phyloP scores from a whole-genome alignment of 1,284 basidiomycete species.

The Trametes polyzona region DNA sequence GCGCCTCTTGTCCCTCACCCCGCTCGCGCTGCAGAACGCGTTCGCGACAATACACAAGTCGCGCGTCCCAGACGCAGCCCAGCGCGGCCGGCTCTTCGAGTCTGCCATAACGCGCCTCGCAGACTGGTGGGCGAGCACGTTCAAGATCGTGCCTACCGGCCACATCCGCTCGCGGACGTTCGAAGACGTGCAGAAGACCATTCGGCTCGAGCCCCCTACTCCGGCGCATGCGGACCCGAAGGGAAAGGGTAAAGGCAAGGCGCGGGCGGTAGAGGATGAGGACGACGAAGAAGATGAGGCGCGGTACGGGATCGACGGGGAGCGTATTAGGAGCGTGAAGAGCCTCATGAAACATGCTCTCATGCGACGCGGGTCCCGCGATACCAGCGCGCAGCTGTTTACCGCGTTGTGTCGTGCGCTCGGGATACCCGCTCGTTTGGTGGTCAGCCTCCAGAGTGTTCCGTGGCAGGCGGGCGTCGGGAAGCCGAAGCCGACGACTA shows the following conservation, averaged over 20 bases:
- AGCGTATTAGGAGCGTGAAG: constrained; percentile 76
- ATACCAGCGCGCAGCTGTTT: constrained; percentile 91
- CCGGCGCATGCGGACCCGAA: constrained; percentile 28
- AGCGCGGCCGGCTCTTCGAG: constrained; percentile 87
- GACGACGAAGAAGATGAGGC: constrained; percentile 47
- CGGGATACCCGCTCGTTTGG: constrained; percentile 86
- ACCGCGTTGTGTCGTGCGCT: constrained; percentile 88
- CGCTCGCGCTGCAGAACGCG: constrained; percentile 76
- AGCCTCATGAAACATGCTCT: constrained; percentile 91
- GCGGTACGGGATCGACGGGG: constrained; percentile 46
- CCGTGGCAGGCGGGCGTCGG: constrained; percentile 76
- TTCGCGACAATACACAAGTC: constrained; percentile 83
- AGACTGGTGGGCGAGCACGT: constrained; percentile 82
- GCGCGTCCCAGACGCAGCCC: constrained; percentile 77
- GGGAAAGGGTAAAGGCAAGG: constrained; percentile 36
- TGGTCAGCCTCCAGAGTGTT: constrained; percentile 90
- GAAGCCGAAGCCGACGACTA: constrained; percentile 51
- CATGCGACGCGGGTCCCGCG: constrained; percentile 80
- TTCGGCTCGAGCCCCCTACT: constrained; percentile 41
- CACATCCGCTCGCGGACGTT: constrained; percentile 78
- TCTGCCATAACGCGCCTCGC: constrained; percentile 72
- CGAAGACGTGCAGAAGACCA: constrained; percentile 62
- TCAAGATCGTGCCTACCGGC: constrained; percentile 62
- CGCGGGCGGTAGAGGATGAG: constrained; percentile 26
- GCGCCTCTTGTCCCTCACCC: constrained; percentile 83